Percentiles rank a stretch among this genome's conserved stretches.
Conservation (phyloP, 1,284 basidiomycete genomes). For the Wallemia ichthyophaga region DNA sequence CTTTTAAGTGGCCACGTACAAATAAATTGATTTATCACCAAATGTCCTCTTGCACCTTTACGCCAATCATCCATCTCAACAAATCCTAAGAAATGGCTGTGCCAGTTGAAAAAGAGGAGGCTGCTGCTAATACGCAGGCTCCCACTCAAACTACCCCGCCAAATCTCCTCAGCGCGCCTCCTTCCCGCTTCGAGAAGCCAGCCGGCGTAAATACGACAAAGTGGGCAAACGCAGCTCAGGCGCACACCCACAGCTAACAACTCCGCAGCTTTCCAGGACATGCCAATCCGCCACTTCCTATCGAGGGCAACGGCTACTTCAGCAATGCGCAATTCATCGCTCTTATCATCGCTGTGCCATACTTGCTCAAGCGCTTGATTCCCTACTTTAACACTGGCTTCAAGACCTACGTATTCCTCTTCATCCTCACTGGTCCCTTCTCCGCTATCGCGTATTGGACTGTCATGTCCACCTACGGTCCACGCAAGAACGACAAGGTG, state of each 20-base stretch:
- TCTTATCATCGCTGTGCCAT: conserved; percentile 45
- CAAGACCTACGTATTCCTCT: conserved; percentile 37
- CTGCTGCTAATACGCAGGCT: background rate
- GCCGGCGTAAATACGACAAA: background rate
- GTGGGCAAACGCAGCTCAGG: background rate
- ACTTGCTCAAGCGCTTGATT: conserved; percentile 41
- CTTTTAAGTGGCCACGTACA: background rate
- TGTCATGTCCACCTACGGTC: conserved; percentile 48
- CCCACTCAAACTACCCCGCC: background rate
- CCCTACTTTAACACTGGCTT: conserved; percentile 51
- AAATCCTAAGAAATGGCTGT: background rate
- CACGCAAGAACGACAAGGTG: conserved; percentile 61
- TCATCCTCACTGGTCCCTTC: conserved; percentile 42
- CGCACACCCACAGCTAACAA: background rate
- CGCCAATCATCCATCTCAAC: background rate
- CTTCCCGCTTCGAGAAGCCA: background rate
- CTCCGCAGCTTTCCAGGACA: conserved; percentile 6
- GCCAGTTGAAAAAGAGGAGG: background rate
- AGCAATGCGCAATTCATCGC: conserved; percentile 47
- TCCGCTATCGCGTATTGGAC: conserved; percentile 70
- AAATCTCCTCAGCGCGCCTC: background rate
- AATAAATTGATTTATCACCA: background rate
- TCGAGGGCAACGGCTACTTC: conserved; percentile 61
- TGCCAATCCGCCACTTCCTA: conserved; percentile 50
- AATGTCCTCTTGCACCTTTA: background rate